Conservation (phyloP, 345 rosid genomes). For the Linum tenue region DNA sequence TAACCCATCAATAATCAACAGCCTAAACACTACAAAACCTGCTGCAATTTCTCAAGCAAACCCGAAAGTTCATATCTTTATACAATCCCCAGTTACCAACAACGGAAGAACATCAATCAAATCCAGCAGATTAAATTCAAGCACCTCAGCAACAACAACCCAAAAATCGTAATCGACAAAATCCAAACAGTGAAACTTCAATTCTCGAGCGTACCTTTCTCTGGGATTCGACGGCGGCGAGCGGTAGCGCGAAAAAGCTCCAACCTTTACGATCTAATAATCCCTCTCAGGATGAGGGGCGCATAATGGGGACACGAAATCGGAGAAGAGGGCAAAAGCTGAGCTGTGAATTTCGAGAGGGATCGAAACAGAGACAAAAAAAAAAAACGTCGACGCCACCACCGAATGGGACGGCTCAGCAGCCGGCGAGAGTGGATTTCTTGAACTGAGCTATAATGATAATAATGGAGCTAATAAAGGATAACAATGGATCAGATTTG, state of each 20-base stretch:
- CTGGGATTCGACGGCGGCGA: background rate
- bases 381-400: background rate
- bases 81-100: background rate
- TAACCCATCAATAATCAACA: background rate
- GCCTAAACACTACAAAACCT: background rate
- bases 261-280: background rate
- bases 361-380: too few species aligned
- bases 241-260: background rate
- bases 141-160: too few species aligned
- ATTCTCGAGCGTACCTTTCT: background rate
- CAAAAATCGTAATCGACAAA: background rate
- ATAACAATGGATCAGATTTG: too few species aligned
- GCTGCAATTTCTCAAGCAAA: background rate
- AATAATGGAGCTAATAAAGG: too few species aligned
- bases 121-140: too few species aligned
- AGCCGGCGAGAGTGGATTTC: background rate
- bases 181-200: background rate
- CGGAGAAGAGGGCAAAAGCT: background rate
- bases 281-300: background rate
- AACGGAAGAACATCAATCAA: too few species aligned
- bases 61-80: background rate
- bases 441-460: too few species aligned
- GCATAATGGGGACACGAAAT: background rate
- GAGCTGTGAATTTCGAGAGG: background rate
- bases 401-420: background rate